phyloP scores from a whole-genome alignment of 768 basidiomycete genomes.

The Russula sp. region DNA sequence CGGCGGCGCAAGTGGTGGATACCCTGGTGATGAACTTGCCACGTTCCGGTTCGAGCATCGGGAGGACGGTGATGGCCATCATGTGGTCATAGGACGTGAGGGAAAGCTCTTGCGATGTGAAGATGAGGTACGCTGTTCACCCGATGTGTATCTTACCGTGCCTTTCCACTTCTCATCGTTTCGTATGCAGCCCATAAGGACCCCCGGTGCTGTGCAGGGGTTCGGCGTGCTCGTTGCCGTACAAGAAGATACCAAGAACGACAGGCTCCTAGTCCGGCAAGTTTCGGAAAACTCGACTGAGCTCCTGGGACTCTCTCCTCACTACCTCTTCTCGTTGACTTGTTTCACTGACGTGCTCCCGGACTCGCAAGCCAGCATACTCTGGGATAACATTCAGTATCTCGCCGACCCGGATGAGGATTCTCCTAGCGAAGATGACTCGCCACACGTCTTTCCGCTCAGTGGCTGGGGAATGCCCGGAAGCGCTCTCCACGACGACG shows the following conservation, averaged over 20 bases:
- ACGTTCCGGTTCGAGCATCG: constrained; percentile 61
- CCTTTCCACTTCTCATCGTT: not conserved
- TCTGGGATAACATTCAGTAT: constrained; percentile 72
- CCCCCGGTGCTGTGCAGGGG: constrained; percentile 75
- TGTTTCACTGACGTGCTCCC: constrained; percentile 69
- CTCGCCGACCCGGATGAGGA: constrained; percentile 43
- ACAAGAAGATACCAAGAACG: constrained; percentile 49
- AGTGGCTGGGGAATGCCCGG: constrained; percentile 67
- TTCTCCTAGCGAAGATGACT: constrained; percentile 37
- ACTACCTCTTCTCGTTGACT: constrained; percentile 58
- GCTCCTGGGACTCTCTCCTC: constrained; percentile 65
- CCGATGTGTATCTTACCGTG: not conserved
- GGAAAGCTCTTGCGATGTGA: constrained; percentile 61
- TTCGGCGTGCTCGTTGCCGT: constrained; percentile 76
- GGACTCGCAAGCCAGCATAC: constrained; percentile 51
- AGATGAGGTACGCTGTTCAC: constrained; percentile 46
- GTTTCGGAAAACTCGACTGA: constrained; percentile 79
- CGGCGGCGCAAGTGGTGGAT: constrained; percentile 13
- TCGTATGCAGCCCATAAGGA: constrained; percentile 56
- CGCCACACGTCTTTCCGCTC: constrained; percentile 61
- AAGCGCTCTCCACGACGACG: constrained; percentile 31
- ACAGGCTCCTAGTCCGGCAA: constrained; percentile 55
- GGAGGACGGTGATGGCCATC: constrained; percentile 57
- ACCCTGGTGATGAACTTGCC: constrained; percentile 32
- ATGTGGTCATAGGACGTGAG: constrained; percentile 63